Base-by-base conservation (phyloP, 179 eudicot species). In the Amaranthus tricolor region DNA sequence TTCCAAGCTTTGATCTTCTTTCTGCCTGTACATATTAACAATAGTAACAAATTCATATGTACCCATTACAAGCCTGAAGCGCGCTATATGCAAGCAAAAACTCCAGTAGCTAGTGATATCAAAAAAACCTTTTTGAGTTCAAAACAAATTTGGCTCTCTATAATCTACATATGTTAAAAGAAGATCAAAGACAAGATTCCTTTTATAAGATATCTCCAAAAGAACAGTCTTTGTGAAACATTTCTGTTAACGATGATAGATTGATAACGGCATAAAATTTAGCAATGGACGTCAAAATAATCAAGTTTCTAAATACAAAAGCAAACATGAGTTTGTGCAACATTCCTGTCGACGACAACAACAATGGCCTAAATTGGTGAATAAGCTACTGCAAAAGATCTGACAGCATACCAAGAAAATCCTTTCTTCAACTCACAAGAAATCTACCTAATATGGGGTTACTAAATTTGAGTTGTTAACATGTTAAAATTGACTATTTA, bases 1-100 rank as follows among this genome's bases (percentile, higher is more conserved):
- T 51, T 77, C 90, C 90, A 73, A 80, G 86, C 74, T 62, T 73
- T 20, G 85, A 76, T 63, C 88, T 82, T 74, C 97, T 86, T 81
- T 87, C 94, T 71, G 86, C 86, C 94, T 91, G 77, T 74, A 67
- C 67, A 53, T 77, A 55, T 79, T 79, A 68, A 54, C 24, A 77
- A 54, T 55, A 72, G 52, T 71, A 70, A 31, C 52, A 69, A 52
- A 52, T 70, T 81, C 53, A 55, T 67, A 55, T 11, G 47, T 6
- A n/a, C 57, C 43, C 58, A 43, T 50, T 44, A 56, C 71, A 24
- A 53, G 49, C 19, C 40, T 31, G 40, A 71, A 47, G 65, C 9
- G 15, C 53, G n/a, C 8, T 75, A 50, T 65, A 17, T 57, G 54
- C 24, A 76, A 53, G 19, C 53, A 20, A 62, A 8, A 51, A 50